A percentile compares a stretch with the other conserved stretches of the same genome.
These are phyloP conservation scores for Cadophora gregata DNA, from an alignment of 2,329 filamentous ascomycete species.

Conservation along the genomic window DNA sequence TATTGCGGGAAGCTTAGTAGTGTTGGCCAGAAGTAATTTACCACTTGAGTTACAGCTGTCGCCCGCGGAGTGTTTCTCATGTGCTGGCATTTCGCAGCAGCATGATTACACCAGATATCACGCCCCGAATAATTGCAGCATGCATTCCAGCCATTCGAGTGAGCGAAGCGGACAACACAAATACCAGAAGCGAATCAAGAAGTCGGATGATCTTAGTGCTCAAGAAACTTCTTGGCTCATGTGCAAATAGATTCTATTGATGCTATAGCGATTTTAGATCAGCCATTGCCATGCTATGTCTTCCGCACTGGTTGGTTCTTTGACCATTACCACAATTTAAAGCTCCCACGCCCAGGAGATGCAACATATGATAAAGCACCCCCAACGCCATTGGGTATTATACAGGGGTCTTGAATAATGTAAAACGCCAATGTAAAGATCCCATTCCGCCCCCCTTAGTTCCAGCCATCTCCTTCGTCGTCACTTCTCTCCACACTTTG, in stretches of 20 bases:
- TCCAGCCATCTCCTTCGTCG: slow-evolving; percentile 30
- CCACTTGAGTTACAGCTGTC: background rate
- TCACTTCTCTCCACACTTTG: slow-evolving; percentile 38
- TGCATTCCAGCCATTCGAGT: background rate
- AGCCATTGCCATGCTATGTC: slow-evolving; percentile 2
- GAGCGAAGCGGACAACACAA: background rate
- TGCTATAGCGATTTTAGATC: slow-evolving; percentile 16
- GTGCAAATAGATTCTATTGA: slow-evolving; percentile 21
- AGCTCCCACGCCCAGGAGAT: slow-evolving; percentile 6
- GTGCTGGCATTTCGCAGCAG: background rate
- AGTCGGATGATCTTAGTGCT: background rate
- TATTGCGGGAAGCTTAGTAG: background rate
- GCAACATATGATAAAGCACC: slow-evolving; percentile 2
- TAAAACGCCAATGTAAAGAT: slow-evolving; percentile 19
- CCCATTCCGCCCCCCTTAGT: background rate
- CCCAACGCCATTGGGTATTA: slow-evolving; percentile 21
- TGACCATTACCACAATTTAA: background rate
- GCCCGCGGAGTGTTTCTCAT: background rate
- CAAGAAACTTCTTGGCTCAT: slow-evolving; percentile 18
- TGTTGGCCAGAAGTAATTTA: background rate
- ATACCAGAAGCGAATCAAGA: background rate
- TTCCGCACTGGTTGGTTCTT: background rate
- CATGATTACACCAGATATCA: background rate
- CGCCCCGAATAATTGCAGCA: background rate
- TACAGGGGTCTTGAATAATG: slow-evolving; percentile 21